Percentiles rank a stretch among this genome's conserved stretches.
phyloP scores from a whole-genome alignment of 768 basidiomycete genomes.

The Trametopsis cervina region DNA sequence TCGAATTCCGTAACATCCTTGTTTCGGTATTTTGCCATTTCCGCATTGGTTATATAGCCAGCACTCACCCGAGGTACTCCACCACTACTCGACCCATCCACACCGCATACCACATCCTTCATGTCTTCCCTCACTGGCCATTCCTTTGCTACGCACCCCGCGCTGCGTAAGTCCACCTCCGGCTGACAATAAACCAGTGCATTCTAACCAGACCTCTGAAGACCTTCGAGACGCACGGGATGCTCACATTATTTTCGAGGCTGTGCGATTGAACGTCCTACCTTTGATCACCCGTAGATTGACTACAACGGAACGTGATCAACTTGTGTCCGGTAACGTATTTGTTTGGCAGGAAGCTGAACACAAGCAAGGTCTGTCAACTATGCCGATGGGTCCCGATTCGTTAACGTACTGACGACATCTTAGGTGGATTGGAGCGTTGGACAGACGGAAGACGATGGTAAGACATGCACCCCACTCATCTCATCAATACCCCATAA shows the following conservation, averaged over 20 bases:
- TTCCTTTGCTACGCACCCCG: conserved; percentile 22
- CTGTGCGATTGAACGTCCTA: conserved; percentile 61
- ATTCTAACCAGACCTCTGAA: conserved; percentile 21
- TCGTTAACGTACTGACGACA: neutral
- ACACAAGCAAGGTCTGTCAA: conserved; percentile 35
- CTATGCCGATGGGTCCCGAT: conserved; percentile 16
- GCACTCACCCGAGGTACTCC: neutral
- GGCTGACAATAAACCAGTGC: no score
- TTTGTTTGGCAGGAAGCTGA: conserved; percentile 87
- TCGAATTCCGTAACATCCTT: conserved; percentile 9
- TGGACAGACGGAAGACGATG: conserved; percentile 84
- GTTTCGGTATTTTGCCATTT: conserved; percentile 11
- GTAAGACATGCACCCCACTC: conserved; percentile 31
- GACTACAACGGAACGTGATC: conserved; percentile 62
- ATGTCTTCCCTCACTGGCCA: conserved; percentile 2
- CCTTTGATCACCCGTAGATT: conserved; percentile 68
- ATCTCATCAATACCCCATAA: neutral
- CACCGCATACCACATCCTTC: conserved; percentile 2
- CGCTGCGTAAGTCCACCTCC: conserved; percentile 24
- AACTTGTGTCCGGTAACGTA: conserved; percentile 64
- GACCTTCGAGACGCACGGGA: conserved; percentile 78
- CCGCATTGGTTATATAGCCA: conserved; percentile 11
- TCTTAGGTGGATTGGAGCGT: conserved; percentile 41
- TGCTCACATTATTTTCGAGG: conserved; percentile 70
- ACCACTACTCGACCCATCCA: conserved; percentile 1